Conservation (phyloP, 2,329 filamentous ascomycete species). For the Canariomyces notabilis region DNA sequence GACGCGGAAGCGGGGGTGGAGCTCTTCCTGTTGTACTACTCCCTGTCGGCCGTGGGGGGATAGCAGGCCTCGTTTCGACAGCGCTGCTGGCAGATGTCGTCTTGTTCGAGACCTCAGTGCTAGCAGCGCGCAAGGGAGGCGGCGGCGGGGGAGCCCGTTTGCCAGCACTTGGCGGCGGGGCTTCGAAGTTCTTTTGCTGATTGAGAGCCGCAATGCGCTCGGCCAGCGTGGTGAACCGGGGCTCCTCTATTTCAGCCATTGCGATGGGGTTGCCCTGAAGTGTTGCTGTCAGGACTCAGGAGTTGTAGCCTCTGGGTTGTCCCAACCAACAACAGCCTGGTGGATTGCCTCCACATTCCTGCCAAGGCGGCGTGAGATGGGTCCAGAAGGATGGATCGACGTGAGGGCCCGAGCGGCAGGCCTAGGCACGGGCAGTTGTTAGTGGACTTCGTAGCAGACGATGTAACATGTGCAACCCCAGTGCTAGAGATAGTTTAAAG, state of each 20-base stretch:
- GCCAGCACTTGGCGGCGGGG: constrained; percentile 28
- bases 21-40: constrained; percentile 24
- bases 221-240: constrained; percentile 54
- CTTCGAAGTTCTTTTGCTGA: constrained; percentile 53
- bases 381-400: too few relatives aligned
- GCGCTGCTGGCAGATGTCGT: constrained; percentile 24
- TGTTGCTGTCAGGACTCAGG: background rate
- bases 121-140: constrained; percentile 39
- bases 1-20: constrained; percentile 37
- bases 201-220: constrained; percentile 62
- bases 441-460: too few relatives aligned
- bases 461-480: too few relatives aligned
- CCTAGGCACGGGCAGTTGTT: too few relatives aligned
- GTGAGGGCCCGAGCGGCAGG: too few relatives aligned
- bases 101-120: constrained; percentile 34
- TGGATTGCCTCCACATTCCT: too few relatives aligned
- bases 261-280: constrained; percentile 2
- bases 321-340: too few relatives aligned
- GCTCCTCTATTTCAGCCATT: constrained; percentile 60
- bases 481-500: too few relatives aligned
- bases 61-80: constrained; percentile 31
- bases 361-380: too few relatives aligned
- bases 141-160: constrained; percentile 43
- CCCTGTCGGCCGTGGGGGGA: constrained; percentile 36
- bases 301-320: too few relatives aligned